Conservation (phyloP, 129 eudicot genomes). For the Flaveria sonorensis region DNA sequence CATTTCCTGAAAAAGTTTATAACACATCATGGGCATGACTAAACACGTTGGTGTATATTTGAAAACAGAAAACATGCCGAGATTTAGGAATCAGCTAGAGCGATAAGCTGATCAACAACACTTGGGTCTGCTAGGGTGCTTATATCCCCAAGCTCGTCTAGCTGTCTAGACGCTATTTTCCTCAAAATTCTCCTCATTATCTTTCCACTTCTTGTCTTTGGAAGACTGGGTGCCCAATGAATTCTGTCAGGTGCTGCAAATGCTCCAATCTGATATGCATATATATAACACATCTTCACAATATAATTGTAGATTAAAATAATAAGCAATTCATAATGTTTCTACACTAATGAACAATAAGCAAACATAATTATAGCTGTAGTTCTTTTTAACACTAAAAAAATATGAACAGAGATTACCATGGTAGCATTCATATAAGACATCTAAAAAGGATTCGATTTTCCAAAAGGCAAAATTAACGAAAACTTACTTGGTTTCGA, state of each 20-base stretch:
- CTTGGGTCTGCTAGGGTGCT: constrained; percentile 92
- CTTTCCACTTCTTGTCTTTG: constrained; percentile 98
- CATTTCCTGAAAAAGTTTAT: constrained; percentile 15
- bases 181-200: constrained; percentile 95
- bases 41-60: too few species aligned
- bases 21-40: background rate
- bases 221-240: constrained; percentile 97
- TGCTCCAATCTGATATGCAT: constrained; percentile 81
- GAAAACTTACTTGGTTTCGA: constrained; percentile 66
- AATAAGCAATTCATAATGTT: constrained; percentile 3
- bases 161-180: constrained; percentile 87
- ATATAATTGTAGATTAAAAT: background rate
- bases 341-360: background rate
- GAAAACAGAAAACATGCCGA: too few species aligned
- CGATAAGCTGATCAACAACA: constrained; percentile 90
- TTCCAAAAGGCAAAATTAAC: background rate
- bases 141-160: constrained; percentile 92
- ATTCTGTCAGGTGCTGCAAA: constrained; percentile 97
- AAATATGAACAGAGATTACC: background rate
- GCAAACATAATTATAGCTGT: background rate
- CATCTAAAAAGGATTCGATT: background rate
- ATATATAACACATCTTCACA: constrained; percentile 8
- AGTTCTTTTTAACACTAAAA: background rate
- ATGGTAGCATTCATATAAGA: constrained; percentile 3
- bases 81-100: constrained; percentile 61